Percentiles rank a stretch among this genome's conserved stretches.
Evolutionary conservation across 2,329 filamentous ascomycete species (phyloP).

Genomic region (Drechslerella coelobrocha): DNA sequence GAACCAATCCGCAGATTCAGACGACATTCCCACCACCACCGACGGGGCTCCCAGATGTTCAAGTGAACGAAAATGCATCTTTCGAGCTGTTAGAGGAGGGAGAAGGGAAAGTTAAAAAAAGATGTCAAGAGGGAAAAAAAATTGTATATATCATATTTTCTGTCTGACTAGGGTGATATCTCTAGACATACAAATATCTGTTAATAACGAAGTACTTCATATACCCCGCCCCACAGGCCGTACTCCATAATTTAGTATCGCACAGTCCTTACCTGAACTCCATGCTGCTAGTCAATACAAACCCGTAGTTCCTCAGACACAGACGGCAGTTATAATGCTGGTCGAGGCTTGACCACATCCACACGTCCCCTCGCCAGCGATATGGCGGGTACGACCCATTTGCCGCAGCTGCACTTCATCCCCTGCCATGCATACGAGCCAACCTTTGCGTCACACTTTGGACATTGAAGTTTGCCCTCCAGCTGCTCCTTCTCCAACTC

Average conservation of each 20-base stretch:
- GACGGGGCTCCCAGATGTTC: slow-evolving; percentile 9
- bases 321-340: slow-evolving; percentile 16
- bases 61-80: not conserved
- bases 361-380: slow-evolving; percentile 81
- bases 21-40: slow-evolving; percentile 26
- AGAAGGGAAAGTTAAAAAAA: not conserved
- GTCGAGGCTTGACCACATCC: slow-evolving; percentile 67
- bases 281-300: too few relatives aligned
- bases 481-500: slow-evolving; percentile 80
- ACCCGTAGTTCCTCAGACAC: too few relatives aligned
- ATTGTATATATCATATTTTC: not conserved
- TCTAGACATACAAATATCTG: not conserved
- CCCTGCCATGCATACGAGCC: slow-evolving; percentile 97
- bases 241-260: too few relatives aligned
- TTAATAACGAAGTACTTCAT: not conserved
- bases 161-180: not conserved
- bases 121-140: too few relatives aligned
- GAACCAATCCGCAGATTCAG: slow-evolving; percentile 21
- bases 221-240: not conserved
- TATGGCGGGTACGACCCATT: slow-evolving; percentile 91
- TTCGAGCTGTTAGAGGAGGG: slow-evolving; percentile 4
- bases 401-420: slow-evolving; percentile 86
- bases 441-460: slow-evolving; percentile 81
- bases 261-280: not conserved
- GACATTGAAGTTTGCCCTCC: slow-evolving; percentile 84